Evolutionary conservation across 1,284 basidiomycete genomes (phyloP), one percentile per base, ranked within the genome.

Genomic region (Ustilago xerochloae): DNA sequence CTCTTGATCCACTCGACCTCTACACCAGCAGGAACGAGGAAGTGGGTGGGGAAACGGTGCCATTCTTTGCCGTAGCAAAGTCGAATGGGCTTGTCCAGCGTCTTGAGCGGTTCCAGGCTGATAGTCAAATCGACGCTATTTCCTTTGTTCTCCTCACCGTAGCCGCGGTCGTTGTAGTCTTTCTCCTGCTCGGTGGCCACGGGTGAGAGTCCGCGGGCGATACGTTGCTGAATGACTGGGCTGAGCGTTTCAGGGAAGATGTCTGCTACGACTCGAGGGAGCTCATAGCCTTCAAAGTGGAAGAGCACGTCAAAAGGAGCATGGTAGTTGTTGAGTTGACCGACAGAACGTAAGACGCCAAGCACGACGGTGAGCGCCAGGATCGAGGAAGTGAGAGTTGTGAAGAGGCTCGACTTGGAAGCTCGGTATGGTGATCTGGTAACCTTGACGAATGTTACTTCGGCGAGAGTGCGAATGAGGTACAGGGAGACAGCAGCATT

Each of bases 21-120:
- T 59, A 97, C 87, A 16, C 90, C 91, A 57, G 91, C 89, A 1
- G 96, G 94, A 18, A 98, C 88, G 49, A 96, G 88, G 85, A 92
- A 98, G 83, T 92, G 91, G 1, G 92, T 89, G 0, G 95, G 93
- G 87, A 95, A 99, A 15, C 96, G 89, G 83, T 98, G 88, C 97
- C 97, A 99, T 85, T 99, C 96, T 82, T 95, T 93, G 32, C 91
- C 94, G 58, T 92, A 88, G 86, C 97, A 99, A 2, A 99, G 50
- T 24, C 72, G 33, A 15, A 77, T 47, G 3, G 70, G 62, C 84
- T 41, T 36, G 16, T 54, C 51, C 30, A 72, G 58, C 20, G 32
- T 49, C 18, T 48, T 18, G 39, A 66, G 36, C 33, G 58, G 74
- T 2, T 46, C 10, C 18, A 63, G 57, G 13, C 41, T 22, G 58